These are phyloP conservation scores for Sambucus nigra DNA, from an alignment of 129 eudicot species.

Conservation along the genomic window DNA sequence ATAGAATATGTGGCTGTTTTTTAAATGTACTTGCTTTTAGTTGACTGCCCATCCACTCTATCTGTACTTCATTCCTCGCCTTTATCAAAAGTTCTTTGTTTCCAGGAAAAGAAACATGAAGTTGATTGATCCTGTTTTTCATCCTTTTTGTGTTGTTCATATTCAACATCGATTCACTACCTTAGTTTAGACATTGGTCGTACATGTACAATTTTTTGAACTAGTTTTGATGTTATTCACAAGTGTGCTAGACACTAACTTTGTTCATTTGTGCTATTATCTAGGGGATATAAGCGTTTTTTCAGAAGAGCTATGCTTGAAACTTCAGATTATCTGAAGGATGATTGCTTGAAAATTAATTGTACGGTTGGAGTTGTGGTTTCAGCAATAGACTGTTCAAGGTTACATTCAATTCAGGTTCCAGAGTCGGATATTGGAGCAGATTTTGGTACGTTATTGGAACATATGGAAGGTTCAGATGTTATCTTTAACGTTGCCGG, in stretches of 20 bases:
- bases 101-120: too few species aligned
- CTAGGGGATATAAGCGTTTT: slow-evolving; percentile 96
- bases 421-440: slow-evolving; percentile 82
- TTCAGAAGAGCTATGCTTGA: slow-evolving; percentile 66
- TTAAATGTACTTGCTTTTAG: too few species aligned
- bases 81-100: too few species aligned
- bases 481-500: slow-evolving; percentile 56
- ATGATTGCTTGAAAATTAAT: slow-evolving; percentile 75
- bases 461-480: slow-evolving; percentile 81
- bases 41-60: too few species aligned
- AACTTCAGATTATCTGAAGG: slow-evolving; percentile 68
- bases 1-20: too few species aligned
- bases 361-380: slow-evolving; percentile 95
- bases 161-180: too few species aligned
- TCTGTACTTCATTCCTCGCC: too few species aligned
- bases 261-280: background rate
- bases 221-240: background rate
- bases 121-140: too few species aligned
- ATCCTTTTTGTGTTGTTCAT: too few species aligned
- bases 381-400: slow-evolving; percentile 64
- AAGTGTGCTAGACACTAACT: background rate
- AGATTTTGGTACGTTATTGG: slow-evolving; percentile 66
- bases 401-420: slow-evolving; percentile 59
- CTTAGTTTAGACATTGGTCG: too few species aligned
- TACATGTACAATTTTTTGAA: background rate